Conservation (phyloP, 148 eudicot species). For the Beta vulgaris region DNA sequence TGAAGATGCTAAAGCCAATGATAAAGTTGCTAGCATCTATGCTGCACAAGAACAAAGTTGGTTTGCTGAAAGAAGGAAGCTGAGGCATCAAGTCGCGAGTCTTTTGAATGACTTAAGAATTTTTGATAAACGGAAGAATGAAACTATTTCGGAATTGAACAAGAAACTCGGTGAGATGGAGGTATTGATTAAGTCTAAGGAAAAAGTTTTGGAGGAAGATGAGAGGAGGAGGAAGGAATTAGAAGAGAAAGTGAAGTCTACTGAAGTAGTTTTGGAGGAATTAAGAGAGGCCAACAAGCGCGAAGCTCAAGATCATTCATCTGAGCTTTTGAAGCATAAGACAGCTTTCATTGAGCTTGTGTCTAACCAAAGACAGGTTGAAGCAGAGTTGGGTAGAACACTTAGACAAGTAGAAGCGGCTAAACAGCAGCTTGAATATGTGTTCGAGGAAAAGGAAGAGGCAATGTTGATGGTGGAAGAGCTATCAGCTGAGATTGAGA, state of each 20-base stretch:
- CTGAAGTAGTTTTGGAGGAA: slow-evolving; percentile 43
- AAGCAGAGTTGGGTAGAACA: slow-evolving; percentile 84
- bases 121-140: slow-evolving; percentile 43
- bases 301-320: slow-evolving; percentile 55
- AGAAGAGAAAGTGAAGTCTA: slow-evolving; percentile 51
- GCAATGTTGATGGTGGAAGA: slow-evolving; percentile 57
- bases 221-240: slow-evolving; percentile 47
- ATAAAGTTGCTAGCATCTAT: slow-evolving; percentile 78
- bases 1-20: slow-evolving; percentile 91
- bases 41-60: slow-evolving; percentile 81
- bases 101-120: slow-evolving; percentile 58
- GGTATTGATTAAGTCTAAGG: slow-evolving; percentile 44
- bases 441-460: slow-evolving; percentile 73
- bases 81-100: slow-evolving; percentile 56
- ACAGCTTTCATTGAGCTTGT: slow-evolving; percentile 88
- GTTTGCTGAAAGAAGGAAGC: slow-evolving; percentile 65
- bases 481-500: slow-evolving; percentile 65
- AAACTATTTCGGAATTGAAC: slow-evolving; percentile 43
- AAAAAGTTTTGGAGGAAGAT: slow-evolving; percentile 48
- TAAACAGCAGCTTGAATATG: slow-evolving; percentile 56
- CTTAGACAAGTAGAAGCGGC: slow-evolving; percentile 66
- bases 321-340: slow-evolving; percentile 72
- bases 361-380: slow-evolving; percentile 79
- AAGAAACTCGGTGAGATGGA: slow-evolving; percentile 53
- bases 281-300: slow-evolving; percentile 50